Percentiles rank a stretch among this genome's conserved stretches.
Conservation (phyloP, 2,329 filamentous ascomycete genomes). For the Arthrobotrys conoides region DNA sequence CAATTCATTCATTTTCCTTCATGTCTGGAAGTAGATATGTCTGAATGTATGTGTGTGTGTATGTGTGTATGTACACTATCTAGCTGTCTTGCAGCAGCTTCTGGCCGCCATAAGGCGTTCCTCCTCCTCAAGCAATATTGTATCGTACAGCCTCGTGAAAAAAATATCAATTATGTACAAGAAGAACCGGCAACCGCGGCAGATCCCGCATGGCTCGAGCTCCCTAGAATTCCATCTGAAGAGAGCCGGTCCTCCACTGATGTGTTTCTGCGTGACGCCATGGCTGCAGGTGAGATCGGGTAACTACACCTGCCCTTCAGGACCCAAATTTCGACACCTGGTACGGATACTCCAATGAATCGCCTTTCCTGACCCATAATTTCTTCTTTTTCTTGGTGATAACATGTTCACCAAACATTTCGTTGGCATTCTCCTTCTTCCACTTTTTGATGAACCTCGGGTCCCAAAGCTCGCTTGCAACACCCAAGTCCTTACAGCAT, state of each 20-base stretch:
- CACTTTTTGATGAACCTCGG: constrained; percentile 89
- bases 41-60: not conserved
- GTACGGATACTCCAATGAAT: constrained; percentile 71
- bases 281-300: constrained; percentile 23
- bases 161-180: constrained; percentile 43
- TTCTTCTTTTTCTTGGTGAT: constrained; percentile 89
- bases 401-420: constrained; percentile 91
- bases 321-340: constrained; percentile 54
- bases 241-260: not conserved
- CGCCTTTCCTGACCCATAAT: constrained; percentile 88
- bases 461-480: constrained; percentile 97
- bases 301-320: constrained; percentile 13
- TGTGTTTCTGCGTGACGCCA: constrained; percentile 16
- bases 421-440: constrained; percentile 79
- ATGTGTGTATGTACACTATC: constrained; percentile 18
- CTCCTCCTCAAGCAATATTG: constrained; percentile 21
- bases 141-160: constrained; percentile 40
- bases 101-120: constrained; percentile 17
- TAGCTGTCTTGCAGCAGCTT: constrained; percentile 14
- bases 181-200: constrained; percentile 16
- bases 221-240: not conserved
- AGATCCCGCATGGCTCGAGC: constrained; percentile 28
- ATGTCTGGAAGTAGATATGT: no score
- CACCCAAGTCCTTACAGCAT: constrained; percentile 97
- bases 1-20: constrained; percentile 18